These are phyloP conservation scores for Calonectria honghensis DNA, from an alignment of 2,329 filamentous ascomycete species.

Conservation along the genomic window DNA sequence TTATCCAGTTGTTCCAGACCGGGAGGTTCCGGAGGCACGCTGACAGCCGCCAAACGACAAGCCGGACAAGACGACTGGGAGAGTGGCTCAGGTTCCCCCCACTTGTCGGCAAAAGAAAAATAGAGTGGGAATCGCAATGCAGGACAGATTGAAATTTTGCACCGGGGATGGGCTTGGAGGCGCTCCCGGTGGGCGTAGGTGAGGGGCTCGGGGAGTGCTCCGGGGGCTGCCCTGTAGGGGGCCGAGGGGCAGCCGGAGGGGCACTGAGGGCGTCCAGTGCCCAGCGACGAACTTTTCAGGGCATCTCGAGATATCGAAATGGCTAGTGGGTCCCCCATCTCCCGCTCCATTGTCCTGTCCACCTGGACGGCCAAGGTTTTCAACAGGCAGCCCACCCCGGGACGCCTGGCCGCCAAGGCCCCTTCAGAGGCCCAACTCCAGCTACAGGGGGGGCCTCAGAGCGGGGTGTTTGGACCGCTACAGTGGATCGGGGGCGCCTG, in stretches of 20 bases:
- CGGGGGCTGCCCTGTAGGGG: constrained; percentile 24
- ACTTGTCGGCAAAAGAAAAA: constrained; percentile 48
- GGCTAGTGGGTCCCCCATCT: constrained; percentile 27
- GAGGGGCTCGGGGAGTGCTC: constrained; percentile 30
- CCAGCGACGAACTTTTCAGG: constrained; percentile 15
- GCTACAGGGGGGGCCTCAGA: constrained; percentile 41
- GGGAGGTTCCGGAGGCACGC: constrained; percentile 53
- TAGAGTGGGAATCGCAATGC: constrained; percentile 45
- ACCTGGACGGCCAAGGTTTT: constrained; percentile 38
- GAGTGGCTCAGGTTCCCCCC: constrained; percentile 39
- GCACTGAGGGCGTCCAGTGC: constrained; percentile 1
- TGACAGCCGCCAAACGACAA: constrained; percentile 41
- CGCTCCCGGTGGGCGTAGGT: constrained; percentile 30
- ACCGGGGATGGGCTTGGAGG: constrained; percentile 38
- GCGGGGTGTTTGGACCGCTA: constrained; percentile 51
- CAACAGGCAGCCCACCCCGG: constrained; percentile 25
- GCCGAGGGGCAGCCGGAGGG: constrained; percentile 21
- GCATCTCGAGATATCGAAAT: constrained; percentile 16
- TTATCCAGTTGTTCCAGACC: constrained; percentile 38
- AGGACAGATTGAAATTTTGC: constrained; percentile 41
- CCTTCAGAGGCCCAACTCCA: constrained; percentile 2
- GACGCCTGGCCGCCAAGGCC: constrained; percentile 3
- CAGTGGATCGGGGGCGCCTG: constrained; percentile 50
- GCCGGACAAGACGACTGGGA: constrained; percentile 35
- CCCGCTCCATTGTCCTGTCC: constrained; percentile 36